These are phyloP conservation scores for Nymphaea colorata DNA, from an alignment of 164 flowering plant species.

Conservation along the genomic window DNA sequence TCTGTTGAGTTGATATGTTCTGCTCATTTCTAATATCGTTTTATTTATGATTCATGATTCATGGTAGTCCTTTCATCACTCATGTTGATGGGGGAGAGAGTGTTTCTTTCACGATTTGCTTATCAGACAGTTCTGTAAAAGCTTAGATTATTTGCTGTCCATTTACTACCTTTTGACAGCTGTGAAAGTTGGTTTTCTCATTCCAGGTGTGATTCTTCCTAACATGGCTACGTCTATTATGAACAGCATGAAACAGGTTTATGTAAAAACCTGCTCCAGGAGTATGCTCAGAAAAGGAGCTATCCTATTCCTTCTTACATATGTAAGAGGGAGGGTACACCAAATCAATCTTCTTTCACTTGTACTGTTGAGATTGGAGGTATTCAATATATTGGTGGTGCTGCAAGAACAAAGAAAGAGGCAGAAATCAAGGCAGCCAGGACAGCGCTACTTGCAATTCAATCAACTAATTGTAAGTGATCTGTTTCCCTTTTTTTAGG, in stretches of 20 bases:
- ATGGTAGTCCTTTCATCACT: no score
- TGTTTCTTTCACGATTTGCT: background rate
- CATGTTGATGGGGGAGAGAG: no score
- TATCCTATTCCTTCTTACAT: constrained; percentile 75
- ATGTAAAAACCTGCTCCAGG: constrained; percentile 93
- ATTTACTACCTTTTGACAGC: background rate
- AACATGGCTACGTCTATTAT: background rate
- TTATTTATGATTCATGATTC: no score
- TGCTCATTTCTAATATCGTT: no score
- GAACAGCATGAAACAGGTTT: constrained; percentile 82
- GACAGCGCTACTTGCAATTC: constrained; percentile 78
- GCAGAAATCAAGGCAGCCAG: constrained; percentile 98
- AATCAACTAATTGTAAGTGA: constrained; percentile 13
- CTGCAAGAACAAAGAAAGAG: constrained; percentile 80
- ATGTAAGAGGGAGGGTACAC: constrained; percentile 32
- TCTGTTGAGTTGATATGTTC: no score
- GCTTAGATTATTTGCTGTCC: background rate
- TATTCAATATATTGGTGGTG: constrained; percentile 68
- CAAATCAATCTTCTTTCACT: constrained; percentile 23
- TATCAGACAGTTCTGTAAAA: background rate
- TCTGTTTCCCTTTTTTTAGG: background rate
- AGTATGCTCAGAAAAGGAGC: constrained; percentile 92
- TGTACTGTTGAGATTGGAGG: constrained; percentile 87
- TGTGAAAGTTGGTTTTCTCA: background rate
- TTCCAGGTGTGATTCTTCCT: background rate